These are phyloP conservation scores for Cenococcum geophilum DNA, from an alignment of 495 filamentous ascomycete genomes.

Conservation along the genomic window DNA sequence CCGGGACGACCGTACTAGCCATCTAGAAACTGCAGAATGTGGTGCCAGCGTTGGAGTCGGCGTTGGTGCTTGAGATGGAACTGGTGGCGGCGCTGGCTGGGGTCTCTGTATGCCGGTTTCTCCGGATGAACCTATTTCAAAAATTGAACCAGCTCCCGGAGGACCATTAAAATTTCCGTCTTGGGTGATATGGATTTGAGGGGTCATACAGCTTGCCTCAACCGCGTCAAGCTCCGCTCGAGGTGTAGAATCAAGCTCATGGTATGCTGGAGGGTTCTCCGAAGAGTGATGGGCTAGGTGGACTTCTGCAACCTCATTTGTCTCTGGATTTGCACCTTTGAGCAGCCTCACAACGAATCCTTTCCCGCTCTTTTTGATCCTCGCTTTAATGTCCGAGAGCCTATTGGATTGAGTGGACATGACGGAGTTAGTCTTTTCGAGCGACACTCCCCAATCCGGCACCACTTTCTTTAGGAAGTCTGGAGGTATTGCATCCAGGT, in stretches of 20 bases:
- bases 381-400: conserved; percentile 27
- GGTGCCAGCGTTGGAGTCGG: neutral
- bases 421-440: conserved; percentile 19
- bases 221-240: neutral
- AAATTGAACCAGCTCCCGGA: conserved; percentile 1
- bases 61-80: too few species aligned
- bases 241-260: conserved; percentile 18
- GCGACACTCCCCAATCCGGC: conserved; percentile 25
- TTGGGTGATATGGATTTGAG: neutral
- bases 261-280: neutral
- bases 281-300: conserved; percentile 16
- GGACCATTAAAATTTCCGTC: neutral
- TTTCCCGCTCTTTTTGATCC: conserved; percentile 31
- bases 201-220: neutral
- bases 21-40: conserved; percentile 5
- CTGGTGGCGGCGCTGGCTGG: neutral
- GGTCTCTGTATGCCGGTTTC: conserved; percentile 16
- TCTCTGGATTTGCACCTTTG: conserved; percentile 23
- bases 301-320: conserved; percentile 26
- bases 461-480: conserved; percentile 29
- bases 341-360: conserved; percentile 27
- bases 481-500: conserved; percentile 25
- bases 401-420: conserved; percentile 18
- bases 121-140: conserved; percentile 22
- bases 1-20: conserved; percentile 4